These are phyloP conservation scores for Malassezia brasiliensis DNA, from an alignment of 1,284 basidiomycete genomes.

Conservation along the genomic window DNA sequence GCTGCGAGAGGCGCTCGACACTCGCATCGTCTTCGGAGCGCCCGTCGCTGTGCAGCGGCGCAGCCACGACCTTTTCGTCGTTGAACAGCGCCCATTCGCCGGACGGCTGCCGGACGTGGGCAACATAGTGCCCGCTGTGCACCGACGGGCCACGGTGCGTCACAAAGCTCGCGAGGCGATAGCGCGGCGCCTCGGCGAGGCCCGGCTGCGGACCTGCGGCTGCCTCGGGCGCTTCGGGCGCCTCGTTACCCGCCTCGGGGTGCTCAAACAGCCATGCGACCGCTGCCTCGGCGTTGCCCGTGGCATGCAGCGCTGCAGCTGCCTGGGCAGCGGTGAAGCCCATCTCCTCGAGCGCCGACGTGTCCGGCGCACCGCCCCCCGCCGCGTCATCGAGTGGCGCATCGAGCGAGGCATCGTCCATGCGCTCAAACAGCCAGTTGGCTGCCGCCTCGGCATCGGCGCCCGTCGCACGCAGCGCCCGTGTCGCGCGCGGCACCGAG, in stretches of 20 bases:
- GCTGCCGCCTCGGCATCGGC: conserved; percentile 69
- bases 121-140: conserved; percentile 63
- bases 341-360: conserved; percentile 70
- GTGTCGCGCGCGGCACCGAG: conserved; percentile 34
- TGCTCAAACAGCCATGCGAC: conserved; percentile 97
- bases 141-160: conserved; percentile 19
- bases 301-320: conserved; percentile 73
- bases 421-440: conserved; percentile 88
- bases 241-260: conserved; percentile 69
- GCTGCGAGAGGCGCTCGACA: neutral
- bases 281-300: conserved; percentile 71
- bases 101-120: conserved; percentile 57
- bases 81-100: neutral
- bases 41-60: neutral
- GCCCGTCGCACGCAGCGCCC: conserved; percentile 74
- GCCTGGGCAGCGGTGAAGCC: conserved; percentile 80
- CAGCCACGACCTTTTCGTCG: conserved; percentile 19
- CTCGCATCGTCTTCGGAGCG: neutral
- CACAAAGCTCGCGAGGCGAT: conserved; percentile 15
- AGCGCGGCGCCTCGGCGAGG: neutral
- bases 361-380: conserved; percentile 21
- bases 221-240: conserved; percentile 49
- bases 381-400: conserved; percentile 56
- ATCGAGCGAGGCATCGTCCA: conserved; percentile 91
- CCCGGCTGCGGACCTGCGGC: neutral